phyloP scores from a whole-genome alignment of 441 rosid genomes.

The Capsella rubella region DNA sequence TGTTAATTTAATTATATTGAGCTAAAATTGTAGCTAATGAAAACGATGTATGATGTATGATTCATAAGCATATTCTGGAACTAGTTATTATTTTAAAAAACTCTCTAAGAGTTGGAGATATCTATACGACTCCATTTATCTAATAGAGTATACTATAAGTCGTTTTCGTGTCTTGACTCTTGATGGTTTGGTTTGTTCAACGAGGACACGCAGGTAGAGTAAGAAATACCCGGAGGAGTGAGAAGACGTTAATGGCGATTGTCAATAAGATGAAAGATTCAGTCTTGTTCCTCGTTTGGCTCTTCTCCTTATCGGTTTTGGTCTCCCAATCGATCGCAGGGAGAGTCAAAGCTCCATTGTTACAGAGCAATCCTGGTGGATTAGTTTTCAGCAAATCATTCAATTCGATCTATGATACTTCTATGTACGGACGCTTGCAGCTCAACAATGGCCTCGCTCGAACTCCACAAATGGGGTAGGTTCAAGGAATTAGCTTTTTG shows the following conservation, averaged over 20 bases:
- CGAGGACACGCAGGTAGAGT: constrained; percentile 1
- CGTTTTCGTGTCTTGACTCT: constrained; percentile 16
- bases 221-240: background rate
- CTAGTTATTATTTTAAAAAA: background rate
- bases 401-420: constrained; percentile 66
- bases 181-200: background rate
- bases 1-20: background rate
- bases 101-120: constrained; percentile 15
- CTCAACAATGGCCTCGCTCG: constrained; percentile 88
- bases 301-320: constrained; percentile 44
- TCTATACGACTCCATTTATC: constrained; percentile 39
- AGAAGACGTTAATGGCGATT: constrained; percentile 31
- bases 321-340: constrained; percentile 52
- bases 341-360: constrained; percentile 53
- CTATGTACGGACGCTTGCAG: constrained; percentile 78
- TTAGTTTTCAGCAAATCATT: constrained; percentile 58
- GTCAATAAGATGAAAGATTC: constrained; percentile 18
- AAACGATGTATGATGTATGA: constrained; percentile 11
- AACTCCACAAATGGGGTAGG: constrained; percentile 96
- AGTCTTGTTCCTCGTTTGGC: constrained; percentile 23
- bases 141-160: background rate
- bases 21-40: background rate
- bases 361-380: constrained; percentile 48
- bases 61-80: constrained; percentile 32
- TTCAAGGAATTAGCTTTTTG: constrained; percentile 2